Conservation (phyloP, 306 rosid species). For the Fragaria vesca region DNA sequence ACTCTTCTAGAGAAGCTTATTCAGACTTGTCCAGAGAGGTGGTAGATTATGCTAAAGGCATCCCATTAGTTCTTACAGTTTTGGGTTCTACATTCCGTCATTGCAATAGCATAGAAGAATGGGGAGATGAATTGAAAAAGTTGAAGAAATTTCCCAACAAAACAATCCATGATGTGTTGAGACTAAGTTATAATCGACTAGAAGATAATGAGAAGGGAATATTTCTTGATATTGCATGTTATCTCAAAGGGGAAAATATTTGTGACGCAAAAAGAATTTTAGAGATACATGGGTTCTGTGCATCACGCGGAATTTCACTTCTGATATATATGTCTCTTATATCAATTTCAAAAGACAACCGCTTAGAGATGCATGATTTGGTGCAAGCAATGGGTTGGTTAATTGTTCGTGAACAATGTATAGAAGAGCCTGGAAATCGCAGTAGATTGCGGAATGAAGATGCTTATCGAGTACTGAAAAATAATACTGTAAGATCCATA, state of each 20-base stretch:
- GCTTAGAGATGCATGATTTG: conserved; percentile 37
- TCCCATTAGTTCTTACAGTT: conserved; percentile 21
- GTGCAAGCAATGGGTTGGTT: conserved; percentile 33
- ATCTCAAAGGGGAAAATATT: conserved; percentile 36
- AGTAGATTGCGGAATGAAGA: conserved; percentile 25
- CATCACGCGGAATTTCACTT: conserved; percentile 29
- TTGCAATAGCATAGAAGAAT: neutral
- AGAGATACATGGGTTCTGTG: conserved; percentile 17
- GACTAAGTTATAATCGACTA: conserved; percentile 20
- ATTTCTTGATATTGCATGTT: conserved; percentile 32
- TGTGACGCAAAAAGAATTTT: conserved; percentile 18
- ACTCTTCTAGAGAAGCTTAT: neutral
- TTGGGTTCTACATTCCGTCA: neutral
- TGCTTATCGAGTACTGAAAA: conserved; percentile 25
- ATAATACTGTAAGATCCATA: conserved; percentile 11
- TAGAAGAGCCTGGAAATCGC: conserved; percentile 3
- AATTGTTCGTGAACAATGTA: conserved; percentile 25
- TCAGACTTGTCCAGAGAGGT: neutral
- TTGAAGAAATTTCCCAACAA: conserved; percentile 11
- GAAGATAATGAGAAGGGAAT: conserved; percentile 22
- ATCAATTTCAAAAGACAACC: neutral
- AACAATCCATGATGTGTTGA: conserved; percentile 4
- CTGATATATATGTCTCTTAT: conserved; percentile 41
- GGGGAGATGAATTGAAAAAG: conserved; percentile 3
- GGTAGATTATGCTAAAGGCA: neutral